Conservation (phyloP, 768 basidiomycete genomes). For the Lepiota venenata region DNA sequence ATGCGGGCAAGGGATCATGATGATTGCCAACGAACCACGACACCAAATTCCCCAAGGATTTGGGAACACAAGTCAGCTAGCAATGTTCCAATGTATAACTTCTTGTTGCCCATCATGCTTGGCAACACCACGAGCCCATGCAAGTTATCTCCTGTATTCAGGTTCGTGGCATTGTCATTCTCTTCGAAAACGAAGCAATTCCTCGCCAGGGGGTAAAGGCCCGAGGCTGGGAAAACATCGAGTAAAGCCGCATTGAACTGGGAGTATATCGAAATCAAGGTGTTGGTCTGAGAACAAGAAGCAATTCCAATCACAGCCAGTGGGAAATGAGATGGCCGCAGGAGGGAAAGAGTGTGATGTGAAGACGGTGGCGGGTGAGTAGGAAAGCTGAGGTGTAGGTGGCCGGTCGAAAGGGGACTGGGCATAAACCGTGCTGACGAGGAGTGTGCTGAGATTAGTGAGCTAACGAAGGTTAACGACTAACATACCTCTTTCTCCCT, state of each 20-base stretch:
- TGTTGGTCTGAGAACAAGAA: slow-evolving; percentile 54
- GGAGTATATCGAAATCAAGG: slow-evolving; percentile 48
- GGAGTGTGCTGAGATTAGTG: slow-evolving; percentile 11
- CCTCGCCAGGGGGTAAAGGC: slow-evolving; percentile 73
- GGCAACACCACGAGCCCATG: slow-evolving; percentile 78
- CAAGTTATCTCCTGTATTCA: slow-evolving; percentile 52
- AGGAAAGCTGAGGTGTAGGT: slow-evolving; percentile 77
- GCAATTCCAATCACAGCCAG: slow-evolving; percentile 89
- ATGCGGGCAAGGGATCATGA: not conserved
- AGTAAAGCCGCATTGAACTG: slow-evolving; percentile 65
- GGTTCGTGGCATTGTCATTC: slow-evolving; percentile 50
- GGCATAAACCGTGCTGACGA: slow-evolving; percentile 74
- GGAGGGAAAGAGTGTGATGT: slow-evolving; percentile 63
- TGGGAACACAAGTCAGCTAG: slow-evolving; percentile 88
- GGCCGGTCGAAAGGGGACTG: slow-evolving; percentile 67
- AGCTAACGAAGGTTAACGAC: not conserved
- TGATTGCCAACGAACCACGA: slow-evolving; percentile 54
- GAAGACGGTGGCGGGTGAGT: slow-evolving; percentile 72
- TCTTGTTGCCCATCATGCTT: slow-evolving; percentile 83
- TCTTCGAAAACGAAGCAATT: slow-evolving; percentile 88
- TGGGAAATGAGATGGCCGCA: slow-evolving; percentile 80
- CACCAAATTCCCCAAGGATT: slow-evolving; percentile 81
- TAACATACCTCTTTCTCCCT: slow-evolving; percentile 69
- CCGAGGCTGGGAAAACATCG: slow-evolving; percentile 63
- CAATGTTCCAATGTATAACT: slow-evolving; percentile 82